Evolutionary conservation across 805 yeast genomes (phyloP).

Genomic region (Metschnikowia koreensis): DNA sequence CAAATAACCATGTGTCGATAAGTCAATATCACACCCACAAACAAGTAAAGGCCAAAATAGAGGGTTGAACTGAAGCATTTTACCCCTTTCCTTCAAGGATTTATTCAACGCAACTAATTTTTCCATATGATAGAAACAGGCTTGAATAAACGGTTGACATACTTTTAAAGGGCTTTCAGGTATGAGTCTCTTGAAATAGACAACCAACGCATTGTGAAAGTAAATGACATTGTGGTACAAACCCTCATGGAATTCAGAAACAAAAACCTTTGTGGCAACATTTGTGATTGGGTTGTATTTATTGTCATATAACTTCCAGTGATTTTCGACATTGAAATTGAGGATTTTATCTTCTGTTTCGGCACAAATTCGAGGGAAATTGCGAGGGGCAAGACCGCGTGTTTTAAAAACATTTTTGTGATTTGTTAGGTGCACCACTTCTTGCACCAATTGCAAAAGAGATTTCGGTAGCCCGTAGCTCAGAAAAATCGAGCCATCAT

Average conservation of each 20-base stretch:
- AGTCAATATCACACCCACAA: constrained; percentile 28
- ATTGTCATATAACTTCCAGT: constrained; percentile 40
- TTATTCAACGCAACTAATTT: constrained; percentile 20
- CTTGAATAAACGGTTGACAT: constrained; percentile 34
- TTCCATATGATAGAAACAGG: constrained; percentile 36
- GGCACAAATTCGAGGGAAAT: constrained; percentile 55
- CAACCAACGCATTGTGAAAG: constrained; percentile 43
- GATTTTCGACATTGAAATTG: constrained; percentile 42
- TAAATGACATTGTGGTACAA: constrained; percentile 36
- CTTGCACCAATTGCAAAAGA: constrained; percentile 45
- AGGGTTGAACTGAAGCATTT: constrained; percentile 31
- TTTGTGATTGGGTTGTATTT: constrained; percentile 19
- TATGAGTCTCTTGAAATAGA: constrained; percentile 48
- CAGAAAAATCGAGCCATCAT: constrained; percentile 32
- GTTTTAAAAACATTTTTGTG: constrained; percentile 47
- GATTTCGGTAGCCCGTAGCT: constrained; percentile 50
- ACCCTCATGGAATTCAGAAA: constrained; percentile 40
- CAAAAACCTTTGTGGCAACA: constrained; percentile 21
- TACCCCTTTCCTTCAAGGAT: constrained; percentile 1
- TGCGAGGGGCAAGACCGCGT: constrained; percentile 45
- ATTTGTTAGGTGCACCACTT: constrained; percentile 47
- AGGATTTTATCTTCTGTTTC: constrained; percentile 50
- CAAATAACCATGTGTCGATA: constrained; percentile 23
- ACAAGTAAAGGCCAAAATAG: constrained; percentile 51
- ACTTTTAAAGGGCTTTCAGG: constrained; percentile 37